Base-by-base conservation (phyloP, 2,329 filamentous ascomycete species). In the Nothomitra cinnamomea region DNA sequence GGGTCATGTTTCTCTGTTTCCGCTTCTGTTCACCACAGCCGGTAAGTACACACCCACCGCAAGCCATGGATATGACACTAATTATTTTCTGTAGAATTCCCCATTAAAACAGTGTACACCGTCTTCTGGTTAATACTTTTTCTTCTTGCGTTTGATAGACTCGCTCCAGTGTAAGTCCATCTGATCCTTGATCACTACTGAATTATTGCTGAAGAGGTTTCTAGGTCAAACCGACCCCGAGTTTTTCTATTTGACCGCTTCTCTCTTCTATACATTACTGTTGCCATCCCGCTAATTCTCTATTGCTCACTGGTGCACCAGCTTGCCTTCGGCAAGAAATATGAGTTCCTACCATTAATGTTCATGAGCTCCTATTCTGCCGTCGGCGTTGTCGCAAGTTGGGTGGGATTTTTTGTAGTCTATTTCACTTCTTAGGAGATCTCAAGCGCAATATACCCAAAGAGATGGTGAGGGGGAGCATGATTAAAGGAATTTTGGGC, bases 341-440 rank as follows among this genome's bases (percentile, higher is more conserved):
- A 85, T 61, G 87, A 95, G 68, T 98, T 96, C 66, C 69, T 98
- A 53, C 92, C 92, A 24, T 71, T 96, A 60, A 96, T 98, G 90
- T 92, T 96, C 64, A 95, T 83, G 60, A 96, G 90, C 71, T 85
- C 86, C 12, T 98, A 96, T 67, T 87, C 85, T 35, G 92, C 92
- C 3, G 73, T 96, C 55, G 92, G 92, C n/a, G 89, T 96, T 0
- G 80, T 95, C 17, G 88, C 87, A 2, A 96, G 92, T 69, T 96
- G 90, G 90, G 62, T 95, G 41, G 89, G 92, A 8, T 95, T 95
- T 65, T 79, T 89, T 71, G 85, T 94, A 32, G 88, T 96, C 51
- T 96, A 90, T 69, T 89, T 95, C 61, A 75, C 71, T n/a, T 66
- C 63, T 53, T 68, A 32, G 38, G n/a, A 19, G 7, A 25, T 21